These are phyloP conservation scores for Fusarium palustre DNA, from an alignment of 2,329 filamentous ascomycete species.

Conservation along the genomic window DNA sequence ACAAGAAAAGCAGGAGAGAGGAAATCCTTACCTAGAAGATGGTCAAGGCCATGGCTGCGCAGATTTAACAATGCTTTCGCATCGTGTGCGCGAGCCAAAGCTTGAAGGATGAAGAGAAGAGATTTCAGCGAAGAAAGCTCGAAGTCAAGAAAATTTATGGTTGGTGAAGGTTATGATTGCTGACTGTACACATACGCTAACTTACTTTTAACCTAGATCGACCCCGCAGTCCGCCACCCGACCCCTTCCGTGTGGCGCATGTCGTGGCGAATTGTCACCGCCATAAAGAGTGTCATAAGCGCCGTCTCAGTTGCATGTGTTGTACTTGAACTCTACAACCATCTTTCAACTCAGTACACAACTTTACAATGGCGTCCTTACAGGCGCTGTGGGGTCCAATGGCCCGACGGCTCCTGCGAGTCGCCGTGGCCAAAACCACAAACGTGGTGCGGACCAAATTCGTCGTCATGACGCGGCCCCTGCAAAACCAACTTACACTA, in stretches of 20 bases:
- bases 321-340: constrained; percentile 35
- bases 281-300: constrained; percentile 43
- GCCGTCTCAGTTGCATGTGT: constrained; percentile 18
- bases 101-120: constrained; percentile 41
- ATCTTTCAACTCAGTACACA: constrained; percentile 41
- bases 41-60: constrained; percentile 26
- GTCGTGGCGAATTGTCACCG: constrained; percentile 47
- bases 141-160: constrained; percentile 45
- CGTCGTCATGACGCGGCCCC: constrained; percentile 57
- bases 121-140: constrained; percentile 23
- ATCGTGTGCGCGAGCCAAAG: constrained; percentile 36
- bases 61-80: constrained; percentile 40
- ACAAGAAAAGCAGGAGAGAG: constrained; percentile 1
- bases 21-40: constrained; percentile 42
- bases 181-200: constrained; percentile 47
- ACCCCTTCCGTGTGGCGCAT: constrained; percentile 51
- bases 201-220: constrained; percentile 19
- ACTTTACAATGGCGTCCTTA: constrained; percentile 64
- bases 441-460: constrained; percentile 65
- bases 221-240: constrained; percentile 43
- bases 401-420: constrained; percentile 66
- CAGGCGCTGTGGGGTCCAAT: constrained; percentile 69
- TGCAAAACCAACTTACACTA: constrained; percentile 59
- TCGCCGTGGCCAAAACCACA: constrained; percentile 63
- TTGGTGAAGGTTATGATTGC: constrained; percentile 41